phyloP scores from a whole-genome alignment of 352 stramenopile species.

The Globisporangium mamillatum region DNA sequence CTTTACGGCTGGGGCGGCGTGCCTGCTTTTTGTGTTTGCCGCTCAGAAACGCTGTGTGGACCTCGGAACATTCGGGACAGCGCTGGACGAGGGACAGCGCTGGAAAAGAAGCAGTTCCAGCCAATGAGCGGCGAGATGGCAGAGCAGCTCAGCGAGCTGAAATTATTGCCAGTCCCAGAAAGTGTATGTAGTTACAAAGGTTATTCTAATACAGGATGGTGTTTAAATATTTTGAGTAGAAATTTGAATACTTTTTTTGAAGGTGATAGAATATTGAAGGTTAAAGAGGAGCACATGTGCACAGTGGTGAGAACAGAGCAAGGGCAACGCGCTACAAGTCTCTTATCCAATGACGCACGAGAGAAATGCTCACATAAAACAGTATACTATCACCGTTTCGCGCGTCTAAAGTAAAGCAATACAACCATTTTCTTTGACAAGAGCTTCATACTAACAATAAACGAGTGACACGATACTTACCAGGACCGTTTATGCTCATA shows the following conservation, averaged over 20 bases:
- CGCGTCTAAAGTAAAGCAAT: not conserved
- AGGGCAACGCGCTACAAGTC: not conserved
- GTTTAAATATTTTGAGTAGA: not conserved
- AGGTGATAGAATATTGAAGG: not conserved
- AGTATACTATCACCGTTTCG: slow-evolving; percentile 1
- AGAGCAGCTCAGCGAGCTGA: not conserved
- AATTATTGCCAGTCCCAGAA: not conserved
- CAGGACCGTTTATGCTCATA: not conserved
- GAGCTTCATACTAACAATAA: not conserved
- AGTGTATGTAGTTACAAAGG: not conserved
- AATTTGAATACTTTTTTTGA: not conserved
- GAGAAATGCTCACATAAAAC: not conserved
- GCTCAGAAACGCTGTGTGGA: slow-evolving; percentile 7
- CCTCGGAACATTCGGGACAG: slow-evolving; percentile 1
- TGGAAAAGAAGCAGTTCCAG: slow-evolving; percentile 11
- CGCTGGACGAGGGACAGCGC: not conserved
- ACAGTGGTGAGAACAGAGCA: not conserved
- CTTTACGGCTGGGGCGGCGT: not conserved
- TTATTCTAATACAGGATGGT: not conserved
- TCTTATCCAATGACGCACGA: slow-evolving; percentile 7
- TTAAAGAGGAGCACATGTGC: not conserved
- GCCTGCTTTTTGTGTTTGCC: slow-evolving; percentile 6
- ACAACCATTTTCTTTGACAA: too few relatives aligned
- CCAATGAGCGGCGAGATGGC: slow-evolving; percentile 5
- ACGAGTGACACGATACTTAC: not conserved